Conservation (phyloP, 2,329 filamentous ascomycete species). For the Hypoxylon rubiginosum region DNA sequence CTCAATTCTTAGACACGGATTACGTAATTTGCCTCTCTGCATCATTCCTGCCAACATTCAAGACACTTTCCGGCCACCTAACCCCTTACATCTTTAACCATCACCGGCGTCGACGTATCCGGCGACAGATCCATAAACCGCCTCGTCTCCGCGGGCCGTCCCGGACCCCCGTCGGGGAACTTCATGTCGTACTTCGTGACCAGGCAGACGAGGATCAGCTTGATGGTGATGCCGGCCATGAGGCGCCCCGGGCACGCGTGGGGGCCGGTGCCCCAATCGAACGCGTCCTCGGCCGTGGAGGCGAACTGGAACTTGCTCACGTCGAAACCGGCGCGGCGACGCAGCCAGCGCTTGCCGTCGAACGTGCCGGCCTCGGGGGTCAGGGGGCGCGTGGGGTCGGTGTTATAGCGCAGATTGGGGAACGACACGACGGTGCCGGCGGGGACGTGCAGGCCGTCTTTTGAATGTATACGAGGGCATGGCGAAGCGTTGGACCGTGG, state of each 20-base stretch:
- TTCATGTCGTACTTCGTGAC: conserved; percentile 44
- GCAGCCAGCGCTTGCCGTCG: conserved; percentile 40
- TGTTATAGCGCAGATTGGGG: conserved; percentile 36
- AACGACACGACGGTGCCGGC: conserved; percentile 38
- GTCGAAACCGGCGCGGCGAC: conserved; percentile 26
- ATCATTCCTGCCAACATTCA: too few species aligned
- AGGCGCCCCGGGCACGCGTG: conserved; percentile 45
- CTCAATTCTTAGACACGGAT: too few species aligned
- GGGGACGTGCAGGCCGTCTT: conserved; percentile 27
- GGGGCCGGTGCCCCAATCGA: conserved; percentile 42
- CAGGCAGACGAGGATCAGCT: conserved; percentile 43
- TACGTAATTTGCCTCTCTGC: too few species aligned
- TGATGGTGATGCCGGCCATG: conserved; percentile 41
- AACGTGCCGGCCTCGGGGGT: conserved; percentile 32
- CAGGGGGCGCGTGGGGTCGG: conserved; percentile 17
- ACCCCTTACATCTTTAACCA: conserved; percentile 30
- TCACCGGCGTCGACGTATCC: conserved; percentile 35
- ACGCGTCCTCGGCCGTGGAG: conserved; percentile 40
- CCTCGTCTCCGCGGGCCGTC: conserved; percentile 35
- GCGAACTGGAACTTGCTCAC: conserved; percentile 45
- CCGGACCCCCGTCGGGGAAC: conserved; percentile 22
- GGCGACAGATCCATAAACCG: conserved; percentile 31
- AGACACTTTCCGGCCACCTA: conserved; percentile 8
- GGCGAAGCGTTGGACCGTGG: conserved; percentile 31
- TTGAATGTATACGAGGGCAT: conserved; percentile 27